phyloP scores from a whole-genome alignment of 2,329 filamentous ascomycete species.

The Xylariaceae sp. region DNA sequence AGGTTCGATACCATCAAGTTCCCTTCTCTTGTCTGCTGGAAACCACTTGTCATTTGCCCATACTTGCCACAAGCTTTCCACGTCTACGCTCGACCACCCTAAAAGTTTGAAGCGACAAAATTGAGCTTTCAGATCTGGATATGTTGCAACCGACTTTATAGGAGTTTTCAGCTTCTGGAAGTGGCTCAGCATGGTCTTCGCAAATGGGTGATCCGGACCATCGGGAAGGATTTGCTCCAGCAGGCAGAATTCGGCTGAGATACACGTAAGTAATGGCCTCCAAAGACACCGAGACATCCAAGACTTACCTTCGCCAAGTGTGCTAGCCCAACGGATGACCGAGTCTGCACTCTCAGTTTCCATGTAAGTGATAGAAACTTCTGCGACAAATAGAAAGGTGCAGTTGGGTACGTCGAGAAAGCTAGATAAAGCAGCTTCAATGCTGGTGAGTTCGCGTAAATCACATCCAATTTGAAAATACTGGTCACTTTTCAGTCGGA shows the following conservation, averaged over 20 bases:
- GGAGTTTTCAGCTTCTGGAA: slow-evolving; percentile 78
- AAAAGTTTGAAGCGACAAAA: slow-evolving; percentile 59
- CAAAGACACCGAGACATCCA: not conserved
- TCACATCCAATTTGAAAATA: slow-evolving; percentile 83
- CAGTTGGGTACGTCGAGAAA: slow-evolving; percentile 55
- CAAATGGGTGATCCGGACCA: slow-evolving; percentile 76
- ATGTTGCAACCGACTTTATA: slow-evolving; percentile 67
- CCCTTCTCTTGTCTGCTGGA: slow-evolving; percentile 50
- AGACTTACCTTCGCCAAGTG: slow-evolving; percentile 58
- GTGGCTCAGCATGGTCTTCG: slow-evolving; percentile 77
- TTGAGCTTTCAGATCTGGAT: slow-evolving; percentile 65
- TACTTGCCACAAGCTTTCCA: slow-evolving; percentile 73
- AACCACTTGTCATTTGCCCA: slow-evolving; percentile 72
- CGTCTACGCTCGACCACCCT: slow-evolving; percentile 63
- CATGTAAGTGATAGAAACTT: slow-evolving; percentile 93
- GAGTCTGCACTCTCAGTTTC: slow-evolving; percentile 66
- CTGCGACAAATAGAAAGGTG: slow-evolving; percentile 74
- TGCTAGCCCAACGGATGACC: slow-evolving; percentile 74
- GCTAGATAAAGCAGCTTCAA: slow-evolving; percentile 56
- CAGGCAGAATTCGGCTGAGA: slow-evolving; percentile 73
- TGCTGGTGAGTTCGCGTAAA: slow-evolving; percentile 59
- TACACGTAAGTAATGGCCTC: slow-evolving; percentile 7
- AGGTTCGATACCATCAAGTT: slow-evolving; percentile 67
- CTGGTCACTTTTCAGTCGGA: slow-evolving; percentile 61
- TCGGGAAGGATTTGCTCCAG: slow-evolving; percentile 83